Base-by-base conservation (phyloP, 1,284 basidiomycete species). In the Sporisorium sorghi region DNA sequence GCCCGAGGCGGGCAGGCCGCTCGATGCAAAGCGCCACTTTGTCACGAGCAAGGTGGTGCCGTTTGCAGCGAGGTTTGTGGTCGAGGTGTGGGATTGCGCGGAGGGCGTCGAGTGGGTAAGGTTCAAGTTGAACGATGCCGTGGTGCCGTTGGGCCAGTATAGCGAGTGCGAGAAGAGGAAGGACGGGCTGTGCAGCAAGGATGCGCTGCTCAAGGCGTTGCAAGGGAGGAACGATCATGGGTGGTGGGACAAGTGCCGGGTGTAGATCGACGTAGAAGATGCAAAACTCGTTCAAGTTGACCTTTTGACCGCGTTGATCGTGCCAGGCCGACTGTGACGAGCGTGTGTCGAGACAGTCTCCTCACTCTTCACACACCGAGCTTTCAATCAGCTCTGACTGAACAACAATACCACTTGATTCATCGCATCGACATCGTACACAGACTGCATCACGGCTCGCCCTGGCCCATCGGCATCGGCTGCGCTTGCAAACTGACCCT, bases 31-130 rank as follows among this genome's bases (percentile, higher is more conserved):
- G 10, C 50, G 78, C 32, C 59, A 63, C 33, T 81, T 76, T 49
- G 58, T 55, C 28, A 76, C 78, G 37, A 75, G 69, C 35, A 66
- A 76, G 39, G 43, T 83, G 1, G 81, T 81, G 0, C 82, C 82
- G 2, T 83, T 83, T 57, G 81, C 71, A 8, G 82, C 81, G 7
- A 50, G 82, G 19, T 62, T 83, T 3, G 58, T 79, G 1, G 71
- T 83, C 28, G 81, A 83, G 47, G 72, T 76, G 17, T 78, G 77
- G 63, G 35, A 43, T 7, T 83, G 81, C 54, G 33, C 26, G 0
- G 19, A 24, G 11, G 33, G 21, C 11, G 48, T 33, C 14, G 46
- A 62, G 30, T 37, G 49, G 68, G 39, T 68, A 5, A 58, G 75
- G 37, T 61, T 74, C 32, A 74, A 71, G 50, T 42, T 80, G 33